Evolutionary conservation across 1,284 basidiomycete species (phyloP), one percentile per base, ranked within the genome.

Genomic region (Singerocomus inundabilis): DNA sequence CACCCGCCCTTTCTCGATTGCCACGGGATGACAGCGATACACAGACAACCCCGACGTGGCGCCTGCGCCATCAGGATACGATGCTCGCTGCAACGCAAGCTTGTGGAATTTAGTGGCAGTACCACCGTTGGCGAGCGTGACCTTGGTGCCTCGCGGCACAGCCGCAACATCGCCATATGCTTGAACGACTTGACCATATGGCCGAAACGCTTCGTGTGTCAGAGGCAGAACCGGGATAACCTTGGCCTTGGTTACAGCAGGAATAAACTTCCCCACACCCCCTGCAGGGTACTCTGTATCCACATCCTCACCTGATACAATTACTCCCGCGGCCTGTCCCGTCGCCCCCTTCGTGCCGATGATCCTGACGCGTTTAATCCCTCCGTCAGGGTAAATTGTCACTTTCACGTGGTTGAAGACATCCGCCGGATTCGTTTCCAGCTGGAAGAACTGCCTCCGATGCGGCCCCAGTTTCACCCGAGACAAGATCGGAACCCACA

Each of bases 351-450:
- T 81, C 48, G 80, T 79, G 13, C 96, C 96, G 52, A 85, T 77
- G 41, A 98, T 69, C 44, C 96, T 82, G 21, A 99, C 74, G 10
- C 96, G 84, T 74, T 99, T 99, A 66, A 98, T 77, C 21, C 96
- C 96, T 42, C 96, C 96, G 66, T 99, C 96, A 5, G 96, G 96
- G 69, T 90, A 84, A 63, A 98, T 97, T 16, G 88, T 92, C 54
- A 96, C 74, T 60, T 85, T 84, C 49, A 98, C 81, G 69, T 99
- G 96, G 12, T 85, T 93, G 69, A 84, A 94, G 15, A 76, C 67
- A 47, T 70, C 71, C 10, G 71, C 78, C 35, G 77, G 70, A 16
- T 78, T 74, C 58, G 85, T 79, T 60, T 88, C 80, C 47, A 97
- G 75, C 59, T 88, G 83, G 72, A 98, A 92, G 66, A 82, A 90